phyloP scores from a whole-genome alignment of 176 grass and related monocot genomes.

The Carex kokanica region DNA sequence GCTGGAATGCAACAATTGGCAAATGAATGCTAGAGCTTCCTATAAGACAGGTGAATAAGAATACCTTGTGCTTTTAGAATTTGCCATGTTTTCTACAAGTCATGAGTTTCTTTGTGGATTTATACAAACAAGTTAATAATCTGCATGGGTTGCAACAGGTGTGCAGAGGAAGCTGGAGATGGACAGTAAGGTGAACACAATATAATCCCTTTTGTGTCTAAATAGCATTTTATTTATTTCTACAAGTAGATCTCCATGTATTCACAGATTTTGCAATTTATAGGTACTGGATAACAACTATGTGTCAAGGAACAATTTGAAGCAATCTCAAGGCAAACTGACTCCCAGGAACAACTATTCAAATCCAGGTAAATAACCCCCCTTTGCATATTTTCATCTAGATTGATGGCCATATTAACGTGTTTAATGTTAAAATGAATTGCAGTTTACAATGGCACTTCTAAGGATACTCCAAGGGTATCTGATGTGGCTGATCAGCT shows the following conservation, averaged over 20 bases:
- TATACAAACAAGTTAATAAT: not conserved
- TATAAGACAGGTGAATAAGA: slow-evolving; percentile 51
- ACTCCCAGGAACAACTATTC: slow-evolving; percentile 5
- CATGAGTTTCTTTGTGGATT: not conserved
- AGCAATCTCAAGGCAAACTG: slow-evolving; percentile 52
- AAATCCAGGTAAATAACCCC: not conserved
- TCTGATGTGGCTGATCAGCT: slow-evolving; percentile 46
- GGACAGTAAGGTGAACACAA: slow-evolving; percentile 43
- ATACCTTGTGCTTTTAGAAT: not conserved
- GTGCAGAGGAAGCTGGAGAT: slow-evolving; percentile 84
- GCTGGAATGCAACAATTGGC: slow-evolving; percentile 45
- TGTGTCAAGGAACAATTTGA: slow-evolving; percentile 37
- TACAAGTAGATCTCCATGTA: not conserved
- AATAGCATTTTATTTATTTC: slow-evolving; percentile 21
- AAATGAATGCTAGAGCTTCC: slow-evolving; percentile 30
- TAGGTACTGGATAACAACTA: slow-evolving; percentile 41
- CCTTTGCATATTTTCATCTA: not conserved
- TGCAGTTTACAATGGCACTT: slow-evolving; percentile 15
- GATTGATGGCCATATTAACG: not conserved
- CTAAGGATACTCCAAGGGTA: slow-evolving; percentile 21
- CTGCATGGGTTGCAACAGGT: slow-evolving; percentile 30
- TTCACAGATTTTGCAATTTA: slow-evolving; percentile 19
- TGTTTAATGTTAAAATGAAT: slow-evolving; percentile 14
- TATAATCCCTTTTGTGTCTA: not conserved
- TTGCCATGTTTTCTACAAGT: not conserved